Evolutionary conservation across 345 rosid species (phyloP).

Genomic region (Eucalyptus marginata): DNA sequence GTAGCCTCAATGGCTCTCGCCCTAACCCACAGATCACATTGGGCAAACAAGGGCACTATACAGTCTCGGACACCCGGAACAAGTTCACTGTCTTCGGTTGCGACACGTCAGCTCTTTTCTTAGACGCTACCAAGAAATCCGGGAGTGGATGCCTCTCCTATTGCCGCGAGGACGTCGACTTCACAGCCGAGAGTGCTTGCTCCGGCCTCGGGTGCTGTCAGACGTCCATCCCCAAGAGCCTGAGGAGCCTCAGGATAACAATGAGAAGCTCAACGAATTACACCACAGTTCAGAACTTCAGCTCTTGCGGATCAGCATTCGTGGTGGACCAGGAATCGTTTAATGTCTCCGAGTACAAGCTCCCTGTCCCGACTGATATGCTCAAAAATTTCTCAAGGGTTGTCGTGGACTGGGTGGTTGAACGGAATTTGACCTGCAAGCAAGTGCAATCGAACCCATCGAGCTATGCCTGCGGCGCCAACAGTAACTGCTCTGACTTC

Average conservation of each 20-base stretch:
- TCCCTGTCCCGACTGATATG: neutral
- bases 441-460: rapidly evolving
- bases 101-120: rapidly evolving
- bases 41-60: rapidly evolving
- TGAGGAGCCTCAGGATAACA: rapidly evolving
- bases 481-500: neutral
- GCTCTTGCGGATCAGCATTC: neutral
- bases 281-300: rapidly evolving
- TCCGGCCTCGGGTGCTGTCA: neutral
- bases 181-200: neutral
- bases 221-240: neutral
- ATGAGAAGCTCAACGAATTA: rapidly evolving
- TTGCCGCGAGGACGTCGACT: neutral
- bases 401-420: neutral
- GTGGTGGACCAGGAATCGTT: neutral
- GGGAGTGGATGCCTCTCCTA: neutral
- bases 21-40: rapidly evolving
- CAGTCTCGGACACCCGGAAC: neutral
- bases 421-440: neutral
- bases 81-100: neutral
- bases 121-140: rapidly evolving
- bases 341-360: neutral
- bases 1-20: rapidly evolving
- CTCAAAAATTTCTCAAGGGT: rapidly evolving
- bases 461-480: neutral